Evolutionary conservation across 2,329 filamentous ascomycete species (phyloP), one percentile per base, ranked within the genome.

Genomic region (Neofusicoccum ribis): DNA sequence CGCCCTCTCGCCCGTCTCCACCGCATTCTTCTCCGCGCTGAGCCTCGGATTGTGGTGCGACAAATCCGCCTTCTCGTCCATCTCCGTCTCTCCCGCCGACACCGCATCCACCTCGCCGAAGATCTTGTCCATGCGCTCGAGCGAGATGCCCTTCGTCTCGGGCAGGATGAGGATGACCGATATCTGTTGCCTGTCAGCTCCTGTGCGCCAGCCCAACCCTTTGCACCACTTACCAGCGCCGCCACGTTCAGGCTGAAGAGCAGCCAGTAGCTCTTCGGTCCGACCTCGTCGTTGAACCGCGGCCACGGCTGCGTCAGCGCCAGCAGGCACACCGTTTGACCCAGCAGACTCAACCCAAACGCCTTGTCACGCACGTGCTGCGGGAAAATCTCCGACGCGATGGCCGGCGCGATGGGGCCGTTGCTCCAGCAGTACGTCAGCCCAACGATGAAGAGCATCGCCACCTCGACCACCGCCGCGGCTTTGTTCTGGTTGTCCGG

Each of bases 301-400:
- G 50, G 50, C 50, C 50, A 52, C 89, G 91, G 75, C 87, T 88
- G 5, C 83, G 83, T 65, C 83, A 86, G 0, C 87, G 89, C 0
- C 85, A 86, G 2, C 89, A 78, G 1, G 87, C 87, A 0, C 88
- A 86, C 39, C 89, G 89, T 72, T 89, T 91, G 3, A 87, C 87
- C 8, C 50, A 52, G 50, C 31, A 52, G 34, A 52, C 50, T 52
- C 27, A 52, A n/a, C 6, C 50, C 50, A 20, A 52, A 52, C 15
- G 50, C 50, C 50, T 52, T 52, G 50, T 52, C 50, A 2, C 88
- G 80, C 0, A 85, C 77, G 0, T 81, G 82, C 1, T 82, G 83
- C 0, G 86, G 86, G 51, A 89, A 90, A 17, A 91, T 86, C 67
- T 92, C 86, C 37, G 82, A 80, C 0, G 76, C 73, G 72, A 83